A percentile compares a stretch with the other conserved stretches of the same genome.
phyloP scores from a whole-genome alignment of 768 basidiomycete genomes.

The Hysterangium stoloniferum region DNA sequence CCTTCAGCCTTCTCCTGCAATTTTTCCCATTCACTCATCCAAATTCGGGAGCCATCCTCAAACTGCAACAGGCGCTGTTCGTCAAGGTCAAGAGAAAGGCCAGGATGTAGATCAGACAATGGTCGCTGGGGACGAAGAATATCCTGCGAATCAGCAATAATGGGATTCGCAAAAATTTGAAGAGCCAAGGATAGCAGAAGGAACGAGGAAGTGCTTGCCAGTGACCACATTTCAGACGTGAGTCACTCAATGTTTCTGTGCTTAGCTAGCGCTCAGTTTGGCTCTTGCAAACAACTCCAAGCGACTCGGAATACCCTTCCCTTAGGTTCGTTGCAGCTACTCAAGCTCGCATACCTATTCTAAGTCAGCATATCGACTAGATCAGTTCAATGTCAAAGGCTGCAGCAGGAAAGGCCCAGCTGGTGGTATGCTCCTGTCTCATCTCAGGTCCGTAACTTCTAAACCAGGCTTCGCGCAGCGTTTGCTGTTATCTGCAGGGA shows the following conservation, averaged over 20 bases:
- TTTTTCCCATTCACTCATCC: constrained; percentile 90
- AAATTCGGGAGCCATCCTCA: constrained; percentile 29
- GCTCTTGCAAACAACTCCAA: too few relatives aligned
- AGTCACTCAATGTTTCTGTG: not conserved
- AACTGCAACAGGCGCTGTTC: constrained; percentile 5
- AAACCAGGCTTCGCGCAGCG: constrained; percentile 40
- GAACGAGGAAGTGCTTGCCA: not conserved
- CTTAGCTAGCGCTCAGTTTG: too few relatives aligned
- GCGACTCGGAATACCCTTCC: too few relatives aligned
- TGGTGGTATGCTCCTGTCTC: constrained; percentile 49
- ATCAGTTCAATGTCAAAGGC: constrained; percentile 56
- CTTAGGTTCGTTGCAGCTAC: too few relatives aligned
- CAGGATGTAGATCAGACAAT: constrained; percentile 1
- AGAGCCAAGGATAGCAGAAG: not conserved
- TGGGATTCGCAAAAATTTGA: not conserved
- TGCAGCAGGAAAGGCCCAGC: constrained; percentile 54
- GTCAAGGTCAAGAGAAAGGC: not conserved
- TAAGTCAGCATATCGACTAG: constrained; percentile 13
- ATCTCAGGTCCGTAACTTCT: constrained; percentile 15
- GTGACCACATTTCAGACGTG: not conserved
- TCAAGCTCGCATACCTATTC: not conserved
- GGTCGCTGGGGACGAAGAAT: not conserved
- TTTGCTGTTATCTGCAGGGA: constrained; percentile 83
- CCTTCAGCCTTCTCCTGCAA: constrained; percentile 27
- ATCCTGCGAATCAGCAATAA: not conserved